Percentiles rank a stretch among this genome's conserved stretches.
These are phyloP conservation scores for Pyricularia pennisetigena DNA, from an alignment of 2,329 filamentous ascomycete species.

Conservation along the genomic window DNA sequence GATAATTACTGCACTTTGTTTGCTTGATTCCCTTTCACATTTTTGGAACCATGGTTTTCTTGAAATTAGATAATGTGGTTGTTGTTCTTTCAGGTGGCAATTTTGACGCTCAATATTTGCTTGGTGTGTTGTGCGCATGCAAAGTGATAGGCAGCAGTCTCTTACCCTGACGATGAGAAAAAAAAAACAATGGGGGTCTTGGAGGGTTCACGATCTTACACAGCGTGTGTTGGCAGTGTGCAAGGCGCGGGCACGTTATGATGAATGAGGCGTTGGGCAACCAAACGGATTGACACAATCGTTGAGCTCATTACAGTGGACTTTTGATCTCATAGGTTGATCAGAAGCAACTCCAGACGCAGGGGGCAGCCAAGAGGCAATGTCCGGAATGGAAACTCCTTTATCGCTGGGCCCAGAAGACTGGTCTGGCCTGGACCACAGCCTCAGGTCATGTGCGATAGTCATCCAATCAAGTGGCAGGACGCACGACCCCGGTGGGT, in stretches of 20 bases:
- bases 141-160: neutral
- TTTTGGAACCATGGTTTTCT: neutral
- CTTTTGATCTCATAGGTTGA: neutral
- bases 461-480: neutral
- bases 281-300: neutral
- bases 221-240: neutral
- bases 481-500: neutral
- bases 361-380: neutral
- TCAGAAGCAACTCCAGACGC: neutral
- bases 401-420: neutral
- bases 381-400: neutral
- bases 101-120: neutral
- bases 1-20: neutral
- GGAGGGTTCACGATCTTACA: neutral
- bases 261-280: neutral
- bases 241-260: neutral
- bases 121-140: neutral
- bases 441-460: neutral
- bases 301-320: neutral
- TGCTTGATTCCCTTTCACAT: neutral
- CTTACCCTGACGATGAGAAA: neutral
- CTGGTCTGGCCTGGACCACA: slow-evolving; percentile 1
- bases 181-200: neutral
- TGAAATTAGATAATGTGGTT: neutral
- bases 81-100: neutral